Conservation (phyloP, 139 green algal genomes). For the Chlamydomonas sphaeroides region DNA sequence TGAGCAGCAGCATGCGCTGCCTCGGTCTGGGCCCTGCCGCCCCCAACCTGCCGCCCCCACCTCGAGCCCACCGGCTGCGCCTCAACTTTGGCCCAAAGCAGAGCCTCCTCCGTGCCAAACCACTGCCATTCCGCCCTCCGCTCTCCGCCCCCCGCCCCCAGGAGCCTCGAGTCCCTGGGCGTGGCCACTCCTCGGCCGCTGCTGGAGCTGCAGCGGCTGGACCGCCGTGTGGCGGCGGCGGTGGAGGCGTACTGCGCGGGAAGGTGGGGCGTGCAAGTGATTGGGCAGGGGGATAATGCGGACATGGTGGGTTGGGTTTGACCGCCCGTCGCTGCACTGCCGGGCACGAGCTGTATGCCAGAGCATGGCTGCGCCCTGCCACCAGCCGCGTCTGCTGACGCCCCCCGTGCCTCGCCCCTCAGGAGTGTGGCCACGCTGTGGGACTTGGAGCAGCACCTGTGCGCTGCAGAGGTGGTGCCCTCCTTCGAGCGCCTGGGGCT, state of each 20-base stretch:
- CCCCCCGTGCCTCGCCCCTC: neutral
- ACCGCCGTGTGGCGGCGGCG: slow-evolving; percentile 13
- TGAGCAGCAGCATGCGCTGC: no score
- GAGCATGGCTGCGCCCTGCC: neutral
- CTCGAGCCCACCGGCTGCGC: no score
- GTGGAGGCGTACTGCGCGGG: slow-evolving; percentile 15
- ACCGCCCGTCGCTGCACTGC: no score
- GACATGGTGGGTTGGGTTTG: no score
- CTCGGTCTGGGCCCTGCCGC: no score
- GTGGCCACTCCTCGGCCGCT: neutral
- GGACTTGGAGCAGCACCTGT: slow-evolving; percentile 26
- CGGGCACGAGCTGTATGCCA: no score
- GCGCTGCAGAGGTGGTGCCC: neutral
- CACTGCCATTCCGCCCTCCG: neutral
- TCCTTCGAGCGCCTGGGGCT: slow-evolving; percentile 2
- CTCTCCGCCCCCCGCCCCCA: neutral
- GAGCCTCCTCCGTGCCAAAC: no score
- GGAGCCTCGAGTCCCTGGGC: slow-evolving; percentile 1
- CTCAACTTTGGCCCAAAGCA: no score
- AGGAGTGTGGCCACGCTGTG: slow-evolving; percentile 27
- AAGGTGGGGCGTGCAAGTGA: neutral
- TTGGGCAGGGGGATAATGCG: neutral
- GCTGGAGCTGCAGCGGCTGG: neutral
- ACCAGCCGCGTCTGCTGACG: neutral
- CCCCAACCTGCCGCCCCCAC: no score